Conservation (phyloP, 2,329 filamentous ascomycete species). For the Ceratocystis colombiana region DNA sequence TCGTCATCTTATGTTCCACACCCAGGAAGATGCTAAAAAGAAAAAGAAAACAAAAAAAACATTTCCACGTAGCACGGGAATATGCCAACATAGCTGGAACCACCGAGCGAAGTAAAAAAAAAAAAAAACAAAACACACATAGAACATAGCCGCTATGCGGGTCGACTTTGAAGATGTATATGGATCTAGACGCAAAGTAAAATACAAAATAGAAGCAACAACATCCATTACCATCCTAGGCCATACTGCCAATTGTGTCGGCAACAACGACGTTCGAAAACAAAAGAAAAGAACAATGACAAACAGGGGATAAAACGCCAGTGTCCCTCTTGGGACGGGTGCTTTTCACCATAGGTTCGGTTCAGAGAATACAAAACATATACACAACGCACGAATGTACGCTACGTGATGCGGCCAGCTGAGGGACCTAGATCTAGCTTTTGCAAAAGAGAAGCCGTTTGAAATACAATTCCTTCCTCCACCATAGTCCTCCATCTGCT, state of each 20-base stretch:
- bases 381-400: not conserved
- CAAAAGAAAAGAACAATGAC: not conserved
- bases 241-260: not conserved
- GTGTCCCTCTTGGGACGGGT: not conserved
- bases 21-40: too few relatives aligned
- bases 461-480: not conserved
- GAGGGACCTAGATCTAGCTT: not conserved
- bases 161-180: too few relatives aligned
- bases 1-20: too few relatives aligned
- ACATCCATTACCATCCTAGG: not conserved
- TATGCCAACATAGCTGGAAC: too few relatives aligned
- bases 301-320: not conserved
- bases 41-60: too few relatives aligned
- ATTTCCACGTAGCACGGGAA: too few relatives aligned
- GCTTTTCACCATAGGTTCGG: not conserved
- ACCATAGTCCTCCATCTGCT: conserved; percentile 8
- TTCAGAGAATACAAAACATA: conserved; percentile 3
- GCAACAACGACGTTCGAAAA: not conserved
- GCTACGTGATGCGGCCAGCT: not conserved
- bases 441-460: not conserved
- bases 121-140: too few relatives aligned
- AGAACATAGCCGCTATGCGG: too few relatives aligned
- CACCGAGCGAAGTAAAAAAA: too few relatives aligned
- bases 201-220: not conserved
- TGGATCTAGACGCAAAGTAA: not conserved